Percentiles rank a stretch among this genome's conserved stretches.
Conservation (phyloP, 2,329 filamentous ascomycete species). For the Arthrobotrys sinensis region DNA sequence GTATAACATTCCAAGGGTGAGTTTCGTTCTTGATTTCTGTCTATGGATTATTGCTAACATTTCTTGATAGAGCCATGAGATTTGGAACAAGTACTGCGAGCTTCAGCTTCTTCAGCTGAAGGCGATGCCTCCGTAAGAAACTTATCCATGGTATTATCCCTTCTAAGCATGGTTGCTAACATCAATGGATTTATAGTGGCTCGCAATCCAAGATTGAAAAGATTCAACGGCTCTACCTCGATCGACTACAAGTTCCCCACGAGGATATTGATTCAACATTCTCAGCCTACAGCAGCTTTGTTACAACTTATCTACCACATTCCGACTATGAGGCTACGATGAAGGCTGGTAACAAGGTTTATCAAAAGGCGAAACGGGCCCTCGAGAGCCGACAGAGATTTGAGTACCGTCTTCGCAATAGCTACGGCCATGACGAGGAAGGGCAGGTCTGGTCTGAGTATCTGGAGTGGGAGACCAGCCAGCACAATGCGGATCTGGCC, state of each 20-base stretch:
- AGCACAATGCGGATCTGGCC: conserved; percentile 72
- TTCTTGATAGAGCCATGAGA: conserved; percentile 73
- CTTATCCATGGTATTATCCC: neutral
- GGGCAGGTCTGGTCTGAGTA: conserved; percentile 76
- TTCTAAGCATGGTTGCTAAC: neutral
- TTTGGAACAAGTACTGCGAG: conserved; percentile 85
- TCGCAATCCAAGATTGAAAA: conserved; percentile 71
- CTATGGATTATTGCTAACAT: conserved; percentile 26
- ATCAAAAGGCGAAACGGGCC: conserved; percentile 76
- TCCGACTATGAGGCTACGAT: conserved; percentile 81
- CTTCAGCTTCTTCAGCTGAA: conserved; percentile 79
- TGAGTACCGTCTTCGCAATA: conserved; percentile 77
- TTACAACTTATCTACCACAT: conserved; percentile 78
- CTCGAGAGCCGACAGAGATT: conserved; percentile 77
- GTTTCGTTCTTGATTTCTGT: conserved; percentile 20
- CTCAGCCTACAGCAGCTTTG: conserved; percentile 80
- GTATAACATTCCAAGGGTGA: conserved; percentile 78
- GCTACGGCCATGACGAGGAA: conserved; percentile 73
- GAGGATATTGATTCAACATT: conserved; percentile 82
- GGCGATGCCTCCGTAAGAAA: conserved; percentile 72
- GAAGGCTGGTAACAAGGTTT: conserved; percentile 76
- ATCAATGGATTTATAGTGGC: conserved; percentile 25
- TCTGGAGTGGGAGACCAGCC: conserved; percentile 84
- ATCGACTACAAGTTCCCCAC: conserved; percentile 81
- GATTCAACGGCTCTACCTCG: conserved; percentile 79